Conservation (phyloP, 192 early-diverging fungal genomes). For the Pecoramyces ruminantium region DNA sequence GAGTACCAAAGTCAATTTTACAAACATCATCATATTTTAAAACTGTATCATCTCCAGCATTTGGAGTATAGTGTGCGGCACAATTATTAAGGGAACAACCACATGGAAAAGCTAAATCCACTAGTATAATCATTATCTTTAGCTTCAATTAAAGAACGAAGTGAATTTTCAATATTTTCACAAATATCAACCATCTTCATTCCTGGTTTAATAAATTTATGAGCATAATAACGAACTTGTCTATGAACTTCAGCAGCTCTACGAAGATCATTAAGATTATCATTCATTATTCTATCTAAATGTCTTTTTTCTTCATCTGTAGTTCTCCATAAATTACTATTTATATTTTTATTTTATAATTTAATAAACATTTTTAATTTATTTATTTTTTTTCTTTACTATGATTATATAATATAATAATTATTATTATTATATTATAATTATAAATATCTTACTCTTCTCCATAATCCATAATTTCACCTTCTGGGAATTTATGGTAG, state of each 20-base stretch:
- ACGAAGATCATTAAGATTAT: slow-evolving; percentile 67
- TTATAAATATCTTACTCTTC: slow-evolving; percentile 37
- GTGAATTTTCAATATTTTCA: slow-evolving; percentile 88
- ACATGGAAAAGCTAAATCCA: slow-evolving; percentile 88
- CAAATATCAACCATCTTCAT: slow-evolving; percentile 86
- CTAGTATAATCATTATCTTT: slow-evolving; percentile 54
- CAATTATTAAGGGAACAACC: slow-evolving; percentile 85
- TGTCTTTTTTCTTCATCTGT: slow-evolving; percentile 87
- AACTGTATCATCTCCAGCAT: slow-evolving; percentile 86
- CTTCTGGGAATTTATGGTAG: slow-evolving; percentile 68
- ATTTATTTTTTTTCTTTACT: too few species aligned
- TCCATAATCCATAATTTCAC: slow-evolving; percentile 67
- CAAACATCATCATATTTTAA: slow-evolving; percentile 76
- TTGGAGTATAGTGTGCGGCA: slow-evolving; percentile 95
- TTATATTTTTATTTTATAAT: background rate
- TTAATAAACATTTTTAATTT: too few species aligned
- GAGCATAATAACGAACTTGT: slow-evolving; percentile 71
- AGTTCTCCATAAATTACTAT: slow-evolving; percentile 65
- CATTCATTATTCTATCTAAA: slow-evolving; percentile 49
- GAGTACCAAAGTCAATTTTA: slow-evolving; percentile 94
- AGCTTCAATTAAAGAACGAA: slow-evolving; percentile 71
- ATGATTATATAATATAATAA: too few species aligned
- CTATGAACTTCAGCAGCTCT: slow-evolving; percentile 89
- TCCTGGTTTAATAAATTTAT: slow-evolving; percentile 71
- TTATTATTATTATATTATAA: too few species aligned